Conservation (phyloP, 768 basidiomycete species). For the Boletus vinaceobasis region DNA sequence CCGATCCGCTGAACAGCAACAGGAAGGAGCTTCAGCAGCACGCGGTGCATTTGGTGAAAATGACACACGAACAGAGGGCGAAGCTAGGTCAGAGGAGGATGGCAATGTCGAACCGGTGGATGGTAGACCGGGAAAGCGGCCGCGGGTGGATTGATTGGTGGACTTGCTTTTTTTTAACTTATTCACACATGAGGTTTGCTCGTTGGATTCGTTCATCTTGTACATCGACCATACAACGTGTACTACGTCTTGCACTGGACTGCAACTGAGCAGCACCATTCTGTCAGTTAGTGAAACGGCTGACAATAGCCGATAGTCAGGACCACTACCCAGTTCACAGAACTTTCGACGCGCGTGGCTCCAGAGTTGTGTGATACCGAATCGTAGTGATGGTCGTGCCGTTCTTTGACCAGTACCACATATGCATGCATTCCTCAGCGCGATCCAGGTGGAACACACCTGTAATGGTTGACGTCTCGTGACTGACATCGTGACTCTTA, state of each 20-base stretch:
- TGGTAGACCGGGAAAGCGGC: conserved; percentile 29
- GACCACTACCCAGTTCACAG: too few relatives aligned
- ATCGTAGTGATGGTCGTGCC: too few relatives aligned
- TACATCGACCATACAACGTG: conserved; percentile 7
- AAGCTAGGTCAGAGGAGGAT: conserved; percentile 16
- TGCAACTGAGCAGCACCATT: background rate
- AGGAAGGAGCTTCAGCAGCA: conserved; percentile 13
- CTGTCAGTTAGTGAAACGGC: background rate
- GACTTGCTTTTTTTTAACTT: conserved; percentile 12
- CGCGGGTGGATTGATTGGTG: conserved; percentile 27
- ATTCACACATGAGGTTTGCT: conserved; percentile 9
- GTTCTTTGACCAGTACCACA: too few relatives aligned
- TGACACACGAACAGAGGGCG: conserved; percentile 23
- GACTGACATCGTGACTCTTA: too few relatives aligned
- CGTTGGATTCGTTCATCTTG: conserved; percentile 12
- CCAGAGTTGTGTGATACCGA: too few relatives aligned
- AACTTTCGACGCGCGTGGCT: too few relatives aligned
- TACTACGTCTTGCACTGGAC: background rate
- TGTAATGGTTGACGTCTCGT: too few relatives aligned
- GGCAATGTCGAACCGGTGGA: conserved; percentile 19
- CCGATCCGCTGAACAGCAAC: conserved; percentile 28
- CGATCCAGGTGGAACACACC: too few relatives aligned
- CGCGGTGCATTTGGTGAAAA: conserved; percentile 12
- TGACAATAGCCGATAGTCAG: too few relatives aligned
- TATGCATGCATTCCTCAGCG: too few relatives aligned